These are phyloP conservation scores for Arachnomyces sp. DNA, from an alignment of 2,329 filamentous ascomycete genomes.

Conservation along the genomic window DNA sequence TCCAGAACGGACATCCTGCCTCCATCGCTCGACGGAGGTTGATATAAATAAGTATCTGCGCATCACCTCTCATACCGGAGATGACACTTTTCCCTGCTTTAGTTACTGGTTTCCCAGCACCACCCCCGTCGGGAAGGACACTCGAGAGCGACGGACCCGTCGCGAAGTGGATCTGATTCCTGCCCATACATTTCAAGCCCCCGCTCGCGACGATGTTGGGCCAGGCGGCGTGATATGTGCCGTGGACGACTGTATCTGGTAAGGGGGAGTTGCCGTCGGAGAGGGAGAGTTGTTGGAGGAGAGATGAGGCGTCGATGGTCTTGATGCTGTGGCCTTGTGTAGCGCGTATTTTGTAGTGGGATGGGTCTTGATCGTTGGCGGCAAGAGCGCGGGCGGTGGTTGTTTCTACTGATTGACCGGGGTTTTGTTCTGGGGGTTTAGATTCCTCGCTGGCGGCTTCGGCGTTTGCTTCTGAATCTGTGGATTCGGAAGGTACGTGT, in stretches of 20 bases:
- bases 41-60: constrained; percentile 70
- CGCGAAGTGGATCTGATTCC: constrained; percentile 88
- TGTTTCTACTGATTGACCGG: constrained; percentile 19
- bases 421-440: constrained; percentile 14
- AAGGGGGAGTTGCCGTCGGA: constrained; percentile 38
- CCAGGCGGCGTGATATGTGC: constrained; percentile 81
- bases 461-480: constrained; percentile 13
- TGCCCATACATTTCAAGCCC: constrained; percentile 69
- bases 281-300: constrained; percentile 62
- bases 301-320: constrained; percentile 58
- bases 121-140: constrained; percentile 20
- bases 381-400: constrained; percentile 30
- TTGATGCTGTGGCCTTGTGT: constrained; percentile 91
- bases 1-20: constrained; percentile 63
- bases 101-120: constrained; percentile 12
- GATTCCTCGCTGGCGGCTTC: constrained; percentile 7
- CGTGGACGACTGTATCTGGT: constrained; percentile 68
- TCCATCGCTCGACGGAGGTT: constrained; percentile 61
- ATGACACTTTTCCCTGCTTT: constrained; percentile 45
- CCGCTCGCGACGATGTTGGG: constrained; percentile 64
- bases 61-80: constrained; percentile 72
- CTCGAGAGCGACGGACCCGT: constrained; percentile 54
- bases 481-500: constrained; percentile 33
- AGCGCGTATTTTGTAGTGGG: constrained; percentile 79
- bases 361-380: constrained; percentile 43